phyloP scores from a whole-genome alignment of 140 eudicot genomes.

The Senecio squalidus region DNA sequence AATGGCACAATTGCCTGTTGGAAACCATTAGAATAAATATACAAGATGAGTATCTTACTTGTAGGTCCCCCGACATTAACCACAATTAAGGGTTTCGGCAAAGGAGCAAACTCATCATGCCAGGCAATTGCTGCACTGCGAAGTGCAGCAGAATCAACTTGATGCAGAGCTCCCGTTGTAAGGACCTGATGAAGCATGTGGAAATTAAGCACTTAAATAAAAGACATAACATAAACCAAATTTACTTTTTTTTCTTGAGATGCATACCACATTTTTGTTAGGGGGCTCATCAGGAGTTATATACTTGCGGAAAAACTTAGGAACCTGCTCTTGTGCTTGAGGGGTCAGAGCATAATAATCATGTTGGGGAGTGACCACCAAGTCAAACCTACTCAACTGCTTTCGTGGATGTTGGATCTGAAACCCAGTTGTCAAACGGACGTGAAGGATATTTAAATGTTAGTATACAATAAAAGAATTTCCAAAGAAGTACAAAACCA shows the following conservation, averaged over 20 bases:
- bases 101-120: slow-evolving; percentile 97
- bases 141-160: slow-evolving; percentile 75
- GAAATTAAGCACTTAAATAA: not conserved
- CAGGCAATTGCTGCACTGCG: slow-evolving; percentile 83
- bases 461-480: not conserved
- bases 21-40: not conserved
- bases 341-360: slow-evolving; percentile 91
- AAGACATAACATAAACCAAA: not conserved
- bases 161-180: slow-evolving; percentile 92
- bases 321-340: slow-evolving; percentile 74
- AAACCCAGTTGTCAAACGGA: slow-evolving; percentile 13
- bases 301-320: slow-evolving; percentile 72
- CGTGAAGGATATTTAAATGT: slow-evolving; percentile 1
- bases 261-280: slow-evolving; percentile 66
- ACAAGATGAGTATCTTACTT: slow-evolving; percentile 49
- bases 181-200: slow-evolving; percentile 57
- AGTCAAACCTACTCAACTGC: slow-evolving; percentile 76
- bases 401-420: slow-evolving; percentile 97
- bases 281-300: slow-evolving; percentile 88
- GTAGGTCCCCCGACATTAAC: slow-evolving; percentile 96
- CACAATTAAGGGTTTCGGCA: slow-evolving; percentile 86
- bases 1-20: not conserved
- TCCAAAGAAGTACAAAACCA: slow-evolving; percentile 1
- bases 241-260: not conserved
- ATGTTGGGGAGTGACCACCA: slow-evolving; percentile 88